Percentiles rank a stretch among this genome's conserved stretches.
These are phyloP conservation scores for Termitomyces sp. DNA, from an alignment of 768 basidiomycete genomes.

Conservation along the genomic window DNA sequence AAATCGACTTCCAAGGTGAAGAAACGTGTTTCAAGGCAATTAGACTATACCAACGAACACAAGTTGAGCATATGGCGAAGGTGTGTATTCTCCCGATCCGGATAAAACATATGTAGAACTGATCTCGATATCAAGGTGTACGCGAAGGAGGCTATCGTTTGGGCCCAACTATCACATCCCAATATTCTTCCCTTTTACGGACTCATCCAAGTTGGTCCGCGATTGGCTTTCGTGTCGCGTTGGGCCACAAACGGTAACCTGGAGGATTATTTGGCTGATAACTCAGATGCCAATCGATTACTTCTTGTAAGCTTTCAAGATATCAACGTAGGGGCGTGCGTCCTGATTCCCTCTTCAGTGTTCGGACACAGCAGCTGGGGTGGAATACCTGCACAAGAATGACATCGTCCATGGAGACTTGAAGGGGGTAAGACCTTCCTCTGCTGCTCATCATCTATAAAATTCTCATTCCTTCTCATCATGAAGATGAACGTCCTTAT, in stretches of 20 bases:
- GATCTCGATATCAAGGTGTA: neutral
- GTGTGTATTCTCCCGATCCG: neutral
- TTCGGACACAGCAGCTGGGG: constrained; percentile 3
- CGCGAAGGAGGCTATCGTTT: neutral
- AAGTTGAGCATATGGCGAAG: constrained; percentile 1
- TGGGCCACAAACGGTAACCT: constrained; percentile 3
- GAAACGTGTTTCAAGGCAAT: neutral
- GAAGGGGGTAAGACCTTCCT: neutral
- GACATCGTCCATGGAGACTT: constrained; percentile 8
- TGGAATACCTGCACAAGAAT: constrained; percentile 7
- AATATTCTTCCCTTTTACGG: constrained; percentile 5
- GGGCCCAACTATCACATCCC: constrained; percentile 5
- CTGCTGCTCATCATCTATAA: too few relatives aligned
- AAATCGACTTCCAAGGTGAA: neutral
- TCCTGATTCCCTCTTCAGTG: neutral
- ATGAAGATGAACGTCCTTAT: neutral
- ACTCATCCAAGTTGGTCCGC: neutral
- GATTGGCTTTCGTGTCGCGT: neutral
- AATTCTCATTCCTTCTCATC: neutral
- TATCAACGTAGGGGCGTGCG: too few relatives aligned
- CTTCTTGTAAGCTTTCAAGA: constrained; percentile 1
- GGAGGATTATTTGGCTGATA: neutral
- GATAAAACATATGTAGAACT: neutral
- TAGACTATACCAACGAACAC: neutral
- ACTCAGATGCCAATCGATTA: neutral